These are phyloP conservation scores for Cladosporium sphaerospermum DNA, from an alignment of 2,329 filamentous ascomycete species.

Conservation along the genomic window DNA sequence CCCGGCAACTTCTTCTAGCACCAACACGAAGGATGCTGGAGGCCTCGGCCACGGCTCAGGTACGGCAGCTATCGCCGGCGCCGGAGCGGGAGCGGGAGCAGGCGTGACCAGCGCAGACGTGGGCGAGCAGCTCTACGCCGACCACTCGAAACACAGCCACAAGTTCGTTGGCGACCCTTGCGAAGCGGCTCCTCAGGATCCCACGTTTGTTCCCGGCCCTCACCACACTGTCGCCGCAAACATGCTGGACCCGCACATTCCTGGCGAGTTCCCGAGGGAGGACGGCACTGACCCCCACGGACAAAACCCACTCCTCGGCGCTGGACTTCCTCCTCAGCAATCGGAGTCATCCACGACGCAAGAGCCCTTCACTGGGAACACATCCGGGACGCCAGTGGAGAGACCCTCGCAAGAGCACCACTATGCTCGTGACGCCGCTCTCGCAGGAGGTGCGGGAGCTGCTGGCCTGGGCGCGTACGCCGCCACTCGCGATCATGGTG, in stretches of 20 bases:
- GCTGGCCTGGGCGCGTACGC: constrained; percentile 17
- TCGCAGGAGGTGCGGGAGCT: constrained; percentile 28
- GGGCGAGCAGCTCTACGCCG: neutral
- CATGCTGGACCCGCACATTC: constrained; percentile 31
- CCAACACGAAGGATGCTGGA: neutral
- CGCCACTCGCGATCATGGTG: constrained; percentile 11
- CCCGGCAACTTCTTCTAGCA: neutral
- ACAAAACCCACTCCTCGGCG: neutral
- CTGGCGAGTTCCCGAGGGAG: constrained; percentile 27
- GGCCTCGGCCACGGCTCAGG: neutral
- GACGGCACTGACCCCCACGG: constrained; percentile 18
- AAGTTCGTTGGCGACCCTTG: constrained; percentile 23
- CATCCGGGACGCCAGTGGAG: neutral
- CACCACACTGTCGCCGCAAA: constrained; percentile 29
- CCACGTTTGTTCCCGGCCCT: constrained; percentile 22
- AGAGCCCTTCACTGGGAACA: too few species aligned
- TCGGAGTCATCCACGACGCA: neutral
- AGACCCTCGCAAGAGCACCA: constrained; percentile 19
- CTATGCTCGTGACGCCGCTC: constrained; percentile 29
- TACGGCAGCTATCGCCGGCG: neutral
- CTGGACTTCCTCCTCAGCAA: neutral
- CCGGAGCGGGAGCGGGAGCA: neutral
- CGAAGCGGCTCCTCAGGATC: constrained; percentile 11
- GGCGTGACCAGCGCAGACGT: neutral
- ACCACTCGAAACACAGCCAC: constrained; percentile 19